A percentile compares a stretch with the other conserved stretches of the same genome.
These are phyloP conservation scores for Rhodotorula sphaerocarpa DNA, from an alignment of 768 basidiomycete genomes.

Conservation along the genomic window DNA sequence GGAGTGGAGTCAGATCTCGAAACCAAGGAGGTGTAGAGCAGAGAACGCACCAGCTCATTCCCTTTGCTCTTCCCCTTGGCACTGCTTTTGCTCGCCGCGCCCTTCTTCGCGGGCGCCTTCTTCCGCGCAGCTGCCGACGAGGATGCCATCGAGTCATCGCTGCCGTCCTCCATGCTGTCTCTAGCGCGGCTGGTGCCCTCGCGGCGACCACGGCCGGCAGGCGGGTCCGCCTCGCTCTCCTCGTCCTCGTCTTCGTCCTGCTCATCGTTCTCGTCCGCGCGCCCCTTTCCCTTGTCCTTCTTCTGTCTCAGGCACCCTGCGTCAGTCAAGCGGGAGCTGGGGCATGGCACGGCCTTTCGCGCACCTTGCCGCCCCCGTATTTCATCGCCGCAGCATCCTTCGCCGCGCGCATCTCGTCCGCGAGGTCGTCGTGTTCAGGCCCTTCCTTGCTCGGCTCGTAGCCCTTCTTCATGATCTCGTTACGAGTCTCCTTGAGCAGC, in stretches of 20 bases:
- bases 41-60: constrained; percentile 12
- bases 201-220: not conserved
- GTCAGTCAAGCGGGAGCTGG: not conserved
- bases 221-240: not conserved
- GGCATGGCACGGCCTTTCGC: no score
- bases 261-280: not conserved
- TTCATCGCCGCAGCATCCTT: constrained; percentile 39
- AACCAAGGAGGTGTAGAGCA: no score
- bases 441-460: constrained; percentile 33
- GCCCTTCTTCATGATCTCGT: constrained; percentile 31
- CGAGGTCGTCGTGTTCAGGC: constrained; percentile 44
- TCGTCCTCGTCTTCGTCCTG: constrained; percentile 4
- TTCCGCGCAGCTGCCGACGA: not conserved
- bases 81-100: not conserved
- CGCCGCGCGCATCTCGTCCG: constrained; percentile 42
- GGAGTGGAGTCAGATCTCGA: not conserved
- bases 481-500: constrained; percentile 41
- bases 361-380: no score
- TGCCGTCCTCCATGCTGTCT: constrained; percentile 26
- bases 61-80: constrained; percentile 8
- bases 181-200: constrained; percentile 17
- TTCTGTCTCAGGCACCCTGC: no score
- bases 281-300: constrained; percentile 19
- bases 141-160: constrained; percentile 17
- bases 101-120: constrained; percentile 18